Percentiles rank a stretch among this genome's conserved stretches.
phyloP scores from a whole-genome alignment of 2,329 filamentous ascomycete genomes.

The Aspergillus fischeri region DNA sequence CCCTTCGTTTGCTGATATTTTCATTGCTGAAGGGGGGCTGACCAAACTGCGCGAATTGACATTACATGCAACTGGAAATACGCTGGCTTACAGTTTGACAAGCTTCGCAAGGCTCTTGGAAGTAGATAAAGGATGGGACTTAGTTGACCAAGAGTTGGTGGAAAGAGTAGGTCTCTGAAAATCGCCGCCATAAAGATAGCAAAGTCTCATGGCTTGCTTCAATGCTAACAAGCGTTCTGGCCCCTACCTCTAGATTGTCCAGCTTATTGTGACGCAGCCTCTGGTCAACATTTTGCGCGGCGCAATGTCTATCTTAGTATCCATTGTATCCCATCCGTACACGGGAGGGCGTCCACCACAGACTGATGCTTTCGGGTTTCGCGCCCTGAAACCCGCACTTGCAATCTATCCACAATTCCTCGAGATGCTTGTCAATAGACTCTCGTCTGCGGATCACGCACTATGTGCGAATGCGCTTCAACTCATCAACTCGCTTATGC shows the following conservation, averaged over 20 bases:
- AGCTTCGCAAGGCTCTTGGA: conserved; percentile 83
- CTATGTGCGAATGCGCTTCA: conserved; percentile 93
- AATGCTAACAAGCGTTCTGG: conserved; percentile 3
- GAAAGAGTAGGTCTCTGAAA: conserved; percentile 51
- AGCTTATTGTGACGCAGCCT: conserved; percentile 90
- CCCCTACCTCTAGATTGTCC: conserved; percentile 59
- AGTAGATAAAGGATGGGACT: conserved; percentile 96
- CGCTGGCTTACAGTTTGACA: conserved; percentile 89
- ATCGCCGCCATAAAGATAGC: not conserved
- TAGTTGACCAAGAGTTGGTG: conserved; percentile 50
- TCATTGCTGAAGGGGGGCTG: conserved; percentile 85
- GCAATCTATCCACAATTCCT: conserved; percentile 91
- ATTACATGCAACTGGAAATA: conserved; percentile 84
- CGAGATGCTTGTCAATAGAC: conserved; percentile 84
- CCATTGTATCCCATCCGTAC: conserved; percentile 83
- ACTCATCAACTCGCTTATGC: conserved; percentile 90
- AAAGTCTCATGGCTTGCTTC: not conserved
- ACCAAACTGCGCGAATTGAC: conserved; percentile 76
- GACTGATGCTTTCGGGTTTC: conserved; percentile 74
- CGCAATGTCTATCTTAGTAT: conserved; percentile 93
- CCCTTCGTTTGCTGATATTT: conserved; percentile 92
- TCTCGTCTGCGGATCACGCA: conserved; percentile 91
- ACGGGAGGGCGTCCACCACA: conserved; percentile 47
- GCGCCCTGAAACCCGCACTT: conserved; percentile 85
- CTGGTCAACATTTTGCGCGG: conserved; percentile 95